Conservation (phyloP, 108 stramenopile species). For the Aurantiochytrium sp. region DNA sequence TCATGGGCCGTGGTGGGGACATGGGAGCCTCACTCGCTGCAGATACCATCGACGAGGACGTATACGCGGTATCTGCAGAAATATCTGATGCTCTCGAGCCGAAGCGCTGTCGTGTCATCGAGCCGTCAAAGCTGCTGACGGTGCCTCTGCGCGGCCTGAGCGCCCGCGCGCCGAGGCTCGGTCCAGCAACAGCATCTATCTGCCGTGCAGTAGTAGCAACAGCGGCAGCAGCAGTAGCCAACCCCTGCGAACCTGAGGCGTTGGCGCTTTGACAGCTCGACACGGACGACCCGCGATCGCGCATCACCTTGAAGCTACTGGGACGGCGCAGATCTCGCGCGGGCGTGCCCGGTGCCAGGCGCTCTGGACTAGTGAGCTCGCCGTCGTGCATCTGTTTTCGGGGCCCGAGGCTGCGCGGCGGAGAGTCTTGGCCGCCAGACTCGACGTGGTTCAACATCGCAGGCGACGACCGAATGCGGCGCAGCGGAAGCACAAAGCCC, state of each 20-base stretch:
- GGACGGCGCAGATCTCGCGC: neutral
- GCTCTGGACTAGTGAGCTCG: too few relatives aligned
- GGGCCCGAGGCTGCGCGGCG: neutral
- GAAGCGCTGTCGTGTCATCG: neutral
- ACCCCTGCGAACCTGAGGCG: neutral
- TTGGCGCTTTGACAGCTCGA: neutral
- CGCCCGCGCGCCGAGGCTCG: too few relatives aligned
- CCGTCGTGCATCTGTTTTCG: too few relatives aligned
- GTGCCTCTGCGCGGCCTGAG: neutral
- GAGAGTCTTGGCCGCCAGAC: neutral
- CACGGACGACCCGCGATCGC: neutral
- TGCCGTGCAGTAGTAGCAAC: too few relatives aligned
- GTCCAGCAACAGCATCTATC: too few relatives aligned
- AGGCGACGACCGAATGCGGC: neutral
- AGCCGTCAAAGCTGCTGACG: neutral
- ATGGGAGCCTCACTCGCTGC: neutral
- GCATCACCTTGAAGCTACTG: neutral
- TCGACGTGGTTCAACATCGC: neutral
- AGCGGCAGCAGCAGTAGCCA: too few relatives aligned
- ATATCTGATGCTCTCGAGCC: neutral
- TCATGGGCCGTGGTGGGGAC: neutral
- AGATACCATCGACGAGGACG: neutral
- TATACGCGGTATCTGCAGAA: neutral
- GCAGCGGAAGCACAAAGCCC: neutral
- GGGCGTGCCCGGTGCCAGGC: too few relatives aligned